Evolutionary conservation across 1,284 basidiomycete genomes (phyloP), one percentile per base, ranked within the genome.

Genomic region (Ceratobasidium papillatum): DNA sequence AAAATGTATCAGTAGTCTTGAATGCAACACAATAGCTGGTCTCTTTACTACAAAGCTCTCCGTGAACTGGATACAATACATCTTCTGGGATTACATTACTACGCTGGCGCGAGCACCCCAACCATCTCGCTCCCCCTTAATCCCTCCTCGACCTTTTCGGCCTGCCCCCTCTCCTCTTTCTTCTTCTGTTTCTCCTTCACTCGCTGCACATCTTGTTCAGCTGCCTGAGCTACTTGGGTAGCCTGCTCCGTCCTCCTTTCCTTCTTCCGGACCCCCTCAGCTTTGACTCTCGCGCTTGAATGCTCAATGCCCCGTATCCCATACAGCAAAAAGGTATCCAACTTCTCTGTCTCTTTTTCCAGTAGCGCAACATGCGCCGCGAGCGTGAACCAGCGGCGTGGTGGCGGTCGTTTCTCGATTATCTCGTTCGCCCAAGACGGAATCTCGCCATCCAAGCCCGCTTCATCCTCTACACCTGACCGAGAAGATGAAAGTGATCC

Each of bases 261-360:
- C 64, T 69, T 36, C 41, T 69, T 69, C 54, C 66, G 45, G 19
- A n/a, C 38, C 52, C 41, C 19, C 41, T 69, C 66, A 32, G 52
- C 66, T 19, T 69, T 52, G 25, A 69, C 45, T 19, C 66, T 30
- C 4, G 36, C 34, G 25, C 66, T 69, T 9, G 66, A 63, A 56
- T 74, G 74, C 72, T 75, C 30, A 45, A 71, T 38, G 49, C 76
- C 75, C 19, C 61, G 63, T 34, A 74, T 64, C 22, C 61, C 49
- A 30, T 64, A 59, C 25, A 22, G 3, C 61, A 63, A 58, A 22
- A 63, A 74, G 11, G 34, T 22, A 19, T 74, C 49, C 22, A 64
- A 36, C 17, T 64, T 74, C 7, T 63, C 25, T 41, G 61, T 71
- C 41, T 71, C 68, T 9, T 2, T 11, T 36, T 71, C 54, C 25